Evolutionary conservation across 257 asterid genomes (phyloP).

Genomic region (Solanum sejunctum): DNA sequence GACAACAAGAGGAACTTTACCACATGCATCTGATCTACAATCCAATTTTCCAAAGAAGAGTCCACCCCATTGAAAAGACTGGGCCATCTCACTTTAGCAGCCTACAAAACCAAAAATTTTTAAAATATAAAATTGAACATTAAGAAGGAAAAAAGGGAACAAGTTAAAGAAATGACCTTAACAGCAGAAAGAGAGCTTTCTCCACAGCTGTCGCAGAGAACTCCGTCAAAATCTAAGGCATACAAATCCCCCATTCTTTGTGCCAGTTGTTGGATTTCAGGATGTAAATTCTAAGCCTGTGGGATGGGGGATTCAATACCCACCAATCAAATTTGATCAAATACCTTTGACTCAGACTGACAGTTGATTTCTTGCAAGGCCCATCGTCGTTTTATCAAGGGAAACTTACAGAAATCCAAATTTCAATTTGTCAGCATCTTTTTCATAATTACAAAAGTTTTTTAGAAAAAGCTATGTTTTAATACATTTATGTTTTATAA

Average conservation of each 20-base stretch:
- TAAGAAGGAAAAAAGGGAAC: neutral
- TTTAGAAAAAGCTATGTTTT: no score
- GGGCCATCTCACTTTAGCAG: constrained; percentile 96
- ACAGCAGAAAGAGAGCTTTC: constrained; percentile 95
- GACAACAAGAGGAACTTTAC: constrained; percentile 14
- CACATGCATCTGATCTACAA: constrained; percentile 86
- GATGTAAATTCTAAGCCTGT: neutral
- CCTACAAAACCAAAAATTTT: constrained; percentile 21
- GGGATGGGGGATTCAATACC: neutral
- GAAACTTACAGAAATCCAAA: no score
- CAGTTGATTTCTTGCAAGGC: neutral
- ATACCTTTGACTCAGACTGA: neutral
- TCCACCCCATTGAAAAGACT: constrained; percentile 55
- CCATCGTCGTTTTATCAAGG: neutral
- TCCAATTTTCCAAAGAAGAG: constrained; percentile 67
- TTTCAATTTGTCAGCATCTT: no score
- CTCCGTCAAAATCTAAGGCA: constrained; percentile 95
- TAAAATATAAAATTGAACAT: neutral
- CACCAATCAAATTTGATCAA: neutral
- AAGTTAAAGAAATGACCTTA: constrained; percentile 37
- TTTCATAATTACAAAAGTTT: no score
- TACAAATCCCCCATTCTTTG: constrained; percentile 70
- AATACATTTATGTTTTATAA: no score
- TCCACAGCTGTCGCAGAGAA: constrained; percentile 95
- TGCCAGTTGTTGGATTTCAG: neutral